phyloP scores from a whole-genome alignment of 2,329 filamentous ascomycete genomes.

The Penicillium sp. region DNA sequence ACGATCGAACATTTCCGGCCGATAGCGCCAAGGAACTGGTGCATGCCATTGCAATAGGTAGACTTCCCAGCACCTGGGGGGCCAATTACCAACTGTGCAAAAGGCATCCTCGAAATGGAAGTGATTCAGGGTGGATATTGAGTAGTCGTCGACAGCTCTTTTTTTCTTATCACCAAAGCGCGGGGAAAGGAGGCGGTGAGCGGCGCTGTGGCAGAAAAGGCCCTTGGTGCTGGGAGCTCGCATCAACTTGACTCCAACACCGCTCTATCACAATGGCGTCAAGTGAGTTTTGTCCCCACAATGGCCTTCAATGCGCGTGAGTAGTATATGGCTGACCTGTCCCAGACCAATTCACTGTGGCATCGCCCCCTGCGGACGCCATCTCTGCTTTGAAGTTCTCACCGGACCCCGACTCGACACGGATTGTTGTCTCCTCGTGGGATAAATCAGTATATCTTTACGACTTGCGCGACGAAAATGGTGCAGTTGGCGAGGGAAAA shows the following conservation, averaged over 20 bases:
- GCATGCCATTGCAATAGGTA: conserved; percentile 98
- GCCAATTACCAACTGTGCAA: conserved; percentile 82
- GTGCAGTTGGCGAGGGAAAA: conserved; percentile 57
- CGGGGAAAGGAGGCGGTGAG: conserved; percentile 33
- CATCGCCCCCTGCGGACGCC: conserved; percentile 77
- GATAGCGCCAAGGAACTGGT: conserved; percentile 95
- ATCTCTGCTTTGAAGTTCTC: conserved; percentile 86
- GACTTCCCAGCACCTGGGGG: conserved; percentile 94
- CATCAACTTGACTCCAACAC: conserved; percentile 5
- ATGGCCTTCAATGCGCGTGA: background rate
- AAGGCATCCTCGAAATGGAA: conserved; percentile 46
- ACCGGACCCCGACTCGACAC: conserved; percentile 67
- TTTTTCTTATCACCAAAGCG: conserved; percentile 25
- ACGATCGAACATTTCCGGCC: conserved; percentile 91
- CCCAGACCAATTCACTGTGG: conserved; percentile 73
- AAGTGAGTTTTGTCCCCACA: conserved; percentile 33
- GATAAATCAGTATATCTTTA: conserved; percentile 90
- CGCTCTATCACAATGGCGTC: conserved; percentile 39
- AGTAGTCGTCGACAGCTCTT: conserved; percentile 2
- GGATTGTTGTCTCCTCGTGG: conserved; percentile 90
- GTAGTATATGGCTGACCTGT: conserved; percentile 10
- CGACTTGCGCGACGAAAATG: conserved; percentile 60
- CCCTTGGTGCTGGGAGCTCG: background rate
- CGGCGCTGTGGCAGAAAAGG: conserved; percentile 37
- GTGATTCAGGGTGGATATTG: background rate